Percentiles rank a stretch among this genome's conserved stretches.
phyloP scores from a whole-genome alignment of 768 basidiomycete genomes.

The Suillus americanus region DNA sequence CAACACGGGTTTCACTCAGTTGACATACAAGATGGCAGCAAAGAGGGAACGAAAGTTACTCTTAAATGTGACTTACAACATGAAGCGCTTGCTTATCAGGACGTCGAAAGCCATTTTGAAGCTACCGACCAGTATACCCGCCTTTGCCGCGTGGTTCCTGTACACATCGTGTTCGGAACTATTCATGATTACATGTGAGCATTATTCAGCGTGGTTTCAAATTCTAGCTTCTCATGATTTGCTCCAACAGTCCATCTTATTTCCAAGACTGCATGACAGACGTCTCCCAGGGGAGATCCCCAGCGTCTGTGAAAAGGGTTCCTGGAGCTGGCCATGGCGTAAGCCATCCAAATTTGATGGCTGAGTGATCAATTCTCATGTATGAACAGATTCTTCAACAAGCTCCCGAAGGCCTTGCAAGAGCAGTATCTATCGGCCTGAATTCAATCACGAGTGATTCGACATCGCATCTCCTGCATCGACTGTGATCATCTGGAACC shows the following conservation, averaged over 20 bases:
- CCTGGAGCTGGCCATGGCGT: slow-evolving; percentile 51
- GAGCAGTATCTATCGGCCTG: slow-evolving; percentile 35
- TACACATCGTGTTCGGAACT: slow-evolving; percentile 51
- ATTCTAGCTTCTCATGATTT: not conserved
- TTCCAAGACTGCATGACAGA: slow-evolving; percentile 46
- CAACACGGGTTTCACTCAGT: slow-evolving; percentile 9
- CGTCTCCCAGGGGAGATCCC: slow-evolving; percentile 36
- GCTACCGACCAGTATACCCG: slow-evolving; percentile 33
- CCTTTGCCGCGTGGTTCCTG: slow-evolving; percentile 36
- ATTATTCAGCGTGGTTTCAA: not conserved
- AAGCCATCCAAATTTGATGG: slow-evolving; percentile 4
- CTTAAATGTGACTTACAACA: slow-evolving; percentile 46
- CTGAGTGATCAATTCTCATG: slow-evolving; percentile 4
- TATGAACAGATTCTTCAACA: slow-evolving; percentile 43
- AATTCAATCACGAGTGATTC: slow-evolving; percentile 19
- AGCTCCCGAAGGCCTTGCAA: slow-evolving; percentile 39
- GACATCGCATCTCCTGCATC: not conserved
- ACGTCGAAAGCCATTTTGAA: slow-evolving; percentile 45
- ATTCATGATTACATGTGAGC: slow-evolving; percentile 45
- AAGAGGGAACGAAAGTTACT: slow-evolving; percentile 16
- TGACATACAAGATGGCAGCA: slow-evolving; percentile 10
- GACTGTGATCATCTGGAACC: not conserved
- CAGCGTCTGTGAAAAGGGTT: slow-evolving; percentile 44
- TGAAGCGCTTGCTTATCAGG: slow-evolving; percentile 47
- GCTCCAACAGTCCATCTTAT: slow-evolving; percentile 37